Evolutionary conservation across 2,329 filamentous ascomycete genomes (phyloP).

Genomic region (Apiospora phragmitis): DNA sequence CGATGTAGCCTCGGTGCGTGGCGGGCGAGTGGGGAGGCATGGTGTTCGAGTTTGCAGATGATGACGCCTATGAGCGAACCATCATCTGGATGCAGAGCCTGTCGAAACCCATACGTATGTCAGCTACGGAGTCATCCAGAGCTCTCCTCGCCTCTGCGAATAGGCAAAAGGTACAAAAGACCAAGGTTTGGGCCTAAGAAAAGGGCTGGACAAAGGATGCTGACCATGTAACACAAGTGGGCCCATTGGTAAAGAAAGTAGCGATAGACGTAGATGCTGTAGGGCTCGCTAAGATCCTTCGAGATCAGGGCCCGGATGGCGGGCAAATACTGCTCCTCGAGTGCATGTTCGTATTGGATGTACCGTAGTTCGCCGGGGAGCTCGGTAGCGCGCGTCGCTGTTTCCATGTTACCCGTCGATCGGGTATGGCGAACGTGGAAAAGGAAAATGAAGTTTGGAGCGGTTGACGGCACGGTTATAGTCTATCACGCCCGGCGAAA

Average conservation of each 20-base stretch:
- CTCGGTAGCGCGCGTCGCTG: slow-evolving; percentile 20
- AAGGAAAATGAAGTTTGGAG: neutral
- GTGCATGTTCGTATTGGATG: slow-evolving; percentile 61
- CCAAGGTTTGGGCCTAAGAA: neutral
- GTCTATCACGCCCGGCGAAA: neutral
- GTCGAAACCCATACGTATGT: neutral
- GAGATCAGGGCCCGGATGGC: slow-evolving; percentile 91
- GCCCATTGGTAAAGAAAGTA: slow-evolving; percentile 99
- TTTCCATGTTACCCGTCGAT: neutral
- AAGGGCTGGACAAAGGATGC: slow-evolving; percentile 13
- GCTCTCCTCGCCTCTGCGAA: neutral
- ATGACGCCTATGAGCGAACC: slow-evolving; percentile 81
- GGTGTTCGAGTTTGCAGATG: slow-evolving; percentile 90
- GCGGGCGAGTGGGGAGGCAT: slow-evolving; percentile 75
- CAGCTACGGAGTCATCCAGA: neutral
- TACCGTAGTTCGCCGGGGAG: slow-evolving; percentile 54
- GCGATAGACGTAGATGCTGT: slow-evolving; percentile 98
- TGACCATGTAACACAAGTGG: slow-evolving; percentile 92
- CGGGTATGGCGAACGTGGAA: neutral
- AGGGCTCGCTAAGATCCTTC: slow-evolving; percentile 94
- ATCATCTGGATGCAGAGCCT: slow-evolving; percentile 62
- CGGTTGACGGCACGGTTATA: neutral
- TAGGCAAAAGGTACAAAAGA: neutral
- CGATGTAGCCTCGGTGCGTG: slow-evolving; percentile 87
- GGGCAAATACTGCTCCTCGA: slow-evolving; percentile 69